phyloP scores from a whole-genome alignment of 2,329 filamentous ascomycete species.

The Pseudocercospora crystallina region DNA sequence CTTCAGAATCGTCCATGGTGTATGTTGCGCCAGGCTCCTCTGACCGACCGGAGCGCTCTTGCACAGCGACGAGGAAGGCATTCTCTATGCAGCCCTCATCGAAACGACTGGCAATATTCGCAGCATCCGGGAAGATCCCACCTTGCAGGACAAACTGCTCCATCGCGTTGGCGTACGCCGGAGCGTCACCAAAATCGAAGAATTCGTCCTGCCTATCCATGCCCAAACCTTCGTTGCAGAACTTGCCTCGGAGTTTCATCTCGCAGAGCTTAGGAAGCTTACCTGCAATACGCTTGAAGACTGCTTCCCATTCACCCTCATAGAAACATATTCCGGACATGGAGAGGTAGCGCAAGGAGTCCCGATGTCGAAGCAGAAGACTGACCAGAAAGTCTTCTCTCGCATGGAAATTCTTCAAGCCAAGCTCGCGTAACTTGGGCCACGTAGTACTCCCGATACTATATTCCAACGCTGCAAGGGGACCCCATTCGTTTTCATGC shows the following conservation, averaged over 20 bases:
- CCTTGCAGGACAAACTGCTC: too few relatives aligned
- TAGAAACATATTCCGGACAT: conserved; percentile 1
- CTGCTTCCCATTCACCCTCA: not conserved
- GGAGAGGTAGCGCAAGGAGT: conserved; percentile 3
- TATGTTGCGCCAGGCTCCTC: too few relatives aligned
- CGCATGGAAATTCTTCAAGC: not conserved
- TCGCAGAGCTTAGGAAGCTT: conserved; percentile 5
- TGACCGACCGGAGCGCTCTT: too few relatives aligned
- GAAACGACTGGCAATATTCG: too few relatives aligned
- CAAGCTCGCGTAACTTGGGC: conserved; percentile 10
- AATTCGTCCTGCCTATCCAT: too few relatives aligned
- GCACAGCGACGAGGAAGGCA: too few relatives aligned
- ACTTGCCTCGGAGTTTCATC: conserved; percentile 4
- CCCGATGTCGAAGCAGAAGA: conserved; percentile 7
- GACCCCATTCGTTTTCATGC: too few relatives aligned
- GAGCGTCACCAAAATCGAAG: too few relatives aligned
- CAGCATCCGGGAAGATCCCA: too few relatives aligned
- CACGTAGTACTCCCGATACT: not conserved
- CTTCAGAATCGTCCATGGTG: too few relatives aligned
- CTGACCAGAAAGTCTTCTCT: conserved; percentile 5
- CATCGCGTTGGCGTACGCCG: too few relatives aligned
- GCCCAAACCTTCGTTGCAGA: not conserved
- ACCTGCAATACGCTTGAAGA: conserved; percentile 5
- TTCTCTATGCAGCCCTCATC: too few relatives aligned
- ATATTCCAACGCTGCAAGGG: not conserved